phyloP scores from a whole-genome alignment of 2,329 filamentous ascomycete genomes.

The Fusarium torreyae region DNA sequence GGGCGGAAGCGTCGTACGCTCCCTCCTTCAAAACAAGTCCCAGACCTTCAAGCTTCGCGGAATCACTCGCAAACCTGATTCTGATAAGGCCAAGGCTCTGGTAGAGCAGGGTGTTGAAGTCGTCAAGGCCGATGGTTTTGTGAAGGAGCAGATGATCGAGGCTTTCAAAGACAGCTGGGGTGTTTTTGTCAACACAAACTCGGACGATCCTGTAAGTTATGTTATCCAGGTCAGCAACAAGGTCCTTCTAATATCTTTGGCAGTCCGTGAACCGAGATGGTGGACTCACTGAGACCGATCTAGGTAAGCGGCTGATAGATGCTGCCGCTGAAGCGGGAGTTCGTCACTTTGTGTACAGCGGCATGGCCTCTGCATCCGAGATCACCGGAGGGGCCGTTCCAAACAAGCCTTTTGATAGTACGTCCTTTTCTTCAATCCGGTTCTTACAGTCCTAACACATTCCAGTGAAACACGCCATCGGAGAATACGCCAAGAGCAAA shows the following conservation, averaged over 20 bases:
- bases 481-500: slow-evolving; percentile 55
- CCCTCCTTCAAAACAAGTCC: slow-evolving; percentile 52
- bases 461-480: slow-evolving; percentile 57
- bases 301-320: slow-evolving; percentile 55
- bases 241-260: slow-evolving; percentile 2
- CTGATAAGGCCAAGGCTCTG: slow-evolving; percentile 50
- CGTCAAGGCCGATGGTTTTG: slow-evolving; percentile 51
- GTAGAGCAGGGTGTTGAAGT: slow-evolving; percentile 50
- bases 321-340: slow-evolving; percentile 54
- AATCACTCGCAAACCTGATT: slow-evolving; percentile 51
- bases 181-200: slow-evolving; percentile 54
- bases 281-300: slow-evolving; percentile 53
- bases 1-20: slow-evolving; percentile 51
- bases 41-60: slow-evolving; percentile 49
- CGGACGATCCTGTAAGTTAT: slow-evolving; percentile 50
- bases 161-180: slow-evolving; percentile 55
- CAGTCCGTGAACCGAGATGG: slow-evolving; percentile 47
- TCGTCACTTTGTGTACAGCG: slow-evolving; percentile 56
- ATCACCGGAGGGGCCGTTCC: slow-evolving; percentile 53
- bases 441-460: not conserved
- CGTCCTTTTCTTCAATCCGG: not conserved
- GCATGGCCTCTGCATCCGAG: slow-evolving; percentile 52
- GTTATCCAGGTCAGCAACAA: not conserved
- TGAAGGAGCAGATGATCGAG: slow-evolving; percentile 42
- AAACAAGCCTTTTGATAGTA: slow-evolving; percentile 55